A percentile compares a stretch with the other conserved stretches of the same genome.
Conservation (phyloP, 495 filamentous ascomycete genomes). For the Letharia columbiana region DNA sequence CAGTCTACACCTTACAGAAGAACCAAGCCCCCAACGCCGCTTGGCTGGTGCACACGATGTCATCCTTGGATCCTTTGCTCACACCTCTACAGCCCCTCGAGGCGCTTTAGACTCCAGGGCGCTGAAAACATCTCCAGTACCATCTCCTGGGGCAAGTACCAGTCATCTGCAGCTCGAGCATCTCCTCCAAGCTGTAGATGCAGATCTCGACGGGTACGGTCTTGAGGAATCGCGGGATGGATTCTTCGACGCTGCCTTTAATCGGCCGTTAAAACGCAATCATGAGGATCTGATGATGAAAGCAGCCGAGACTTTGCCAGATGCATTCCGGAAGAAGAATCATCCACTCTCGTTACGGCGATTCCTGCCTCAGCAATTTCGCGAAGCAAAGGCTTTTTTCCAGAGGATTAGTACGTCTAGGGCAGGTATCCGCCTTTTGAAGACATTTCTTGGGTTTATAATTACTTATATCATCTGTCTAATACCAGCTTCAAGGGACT, state of each 20-base stretch:
- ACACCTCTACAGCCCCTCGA: slow-evolving; percentile 15
- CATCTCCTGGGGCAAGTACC: slow-evolving; percentile 28
- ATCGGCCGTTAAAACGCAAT: slow-evolving; percentile 32
- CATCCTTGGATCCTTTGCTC: slow-evolving; percentile 30
- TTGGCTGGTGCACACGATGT: slow-evolving; percentile 16
- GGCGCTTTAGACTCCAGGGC: slow-evolving; percentile 6
- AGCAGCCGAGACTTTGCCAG: slow-evolving; percentile 34
- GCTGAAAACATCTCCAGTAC: background rate
- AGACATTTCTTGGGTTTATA: slow-evolving; percentile 47
- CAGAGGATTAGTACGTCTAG: slow-evolving; percentile 34
- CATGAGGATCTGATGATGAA: slow-evolving; percentile 29
- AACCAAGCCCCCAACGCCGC: background rate
- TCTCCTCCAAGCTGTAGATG: slow-evolving; percentile 33
- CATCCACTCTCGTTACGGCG: slow-evolving; percentile 35
- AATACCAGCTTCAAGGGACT: slow-evolving; percentile 34
- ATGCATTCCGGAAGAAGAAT: slow-evolving; percentile 33
- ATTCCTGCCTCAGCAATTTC: slow-evolving; percentile 41
- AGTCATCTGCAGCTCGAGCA: slow-evolving; percentile 34
- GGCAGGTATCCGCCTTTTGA: slow-evolving; percentile 41
- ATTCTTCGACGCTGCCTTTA: slow-evolving; percentile 52
- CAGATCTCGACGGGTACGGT: slow-evolving; percentile 43
- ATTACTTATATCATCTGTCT: slow-evolving; percentile 47
- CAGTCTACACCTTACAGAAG: background rate
- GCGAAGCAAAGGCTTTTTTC: slow-evolving; percentile 31
- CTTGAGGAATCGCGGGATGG: slow-evolving; percentile 48